A percentile compares a stretch with the other conserved stretches of the same genome.
Evolutionary conservation across 768 basidiomycete genomes (phyloP).

Genomic region (Suillus decipiens): DNA sequence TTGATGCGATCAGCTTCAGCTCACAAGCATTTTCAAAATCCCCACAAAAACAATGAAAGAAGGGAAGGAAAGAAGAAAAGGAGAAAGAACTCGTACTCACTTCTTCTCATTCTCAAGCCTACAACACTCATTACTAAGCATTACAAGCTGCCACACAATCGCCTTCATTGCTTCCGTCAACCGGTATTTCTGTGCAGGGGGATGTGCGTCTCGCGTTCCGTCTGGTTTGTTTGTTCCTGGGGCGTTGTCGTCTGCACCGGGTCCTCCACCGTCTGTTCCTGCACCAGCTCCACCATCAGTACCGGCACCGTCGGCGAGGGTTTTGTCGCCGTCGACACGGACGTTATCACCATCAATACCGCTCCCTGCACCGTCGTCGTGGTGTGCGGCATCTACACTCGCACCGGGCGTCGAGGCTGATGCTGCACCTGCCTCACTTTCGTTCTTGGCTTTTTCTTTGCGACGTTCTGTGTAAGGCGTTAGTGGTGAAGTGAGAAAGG

Average conservation of each 20-base stretch:
- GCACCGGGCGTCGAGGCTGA: conserved; percentile 28
- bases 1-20: conserved; percentile 11
- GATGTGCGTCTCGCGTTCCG: conserved; percentile 46
- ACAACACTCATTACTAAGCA: conserved; percentile 82
- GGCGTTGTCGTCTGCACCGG: conserved; percentile 16
- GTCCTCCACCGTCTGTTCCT: not conserved
- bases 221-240: conserved; percentile 27
- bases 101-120: conserved; percentile 66
- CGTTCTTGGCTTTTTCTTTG: conserved; percentile 55
- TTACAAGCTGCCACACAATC: conserved; percentile 78
- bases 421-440: conserved; percentile 32
- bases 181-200: conserved; percentile 76
- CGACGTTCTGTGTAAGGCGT: conserved; percentile 41
- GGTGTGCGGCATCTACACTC: conserved; percentile 19
- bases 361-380: conserved; percentile 30
- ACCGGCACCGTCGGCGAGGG: not conserved
- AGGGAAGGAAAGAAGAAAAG: not conserved
- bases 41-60: not conserved
- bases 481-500: not conserved
- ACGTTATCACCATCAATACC: not conserved
- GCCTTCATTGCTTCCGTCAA: conserved; percentile 81
- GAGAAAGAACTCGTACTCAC: conserved; percentile 32
- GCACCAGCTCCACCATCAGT: not conserved
- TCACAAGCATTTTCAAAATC: not conserved
- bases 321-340: not conserved